A percentile compares a stretch with the other conserved stretches of the same genome.
phyloP scores from a whole-genome alignment of 352 stramenopile genomes.

The Elongisporangium senticosum region DNA sequence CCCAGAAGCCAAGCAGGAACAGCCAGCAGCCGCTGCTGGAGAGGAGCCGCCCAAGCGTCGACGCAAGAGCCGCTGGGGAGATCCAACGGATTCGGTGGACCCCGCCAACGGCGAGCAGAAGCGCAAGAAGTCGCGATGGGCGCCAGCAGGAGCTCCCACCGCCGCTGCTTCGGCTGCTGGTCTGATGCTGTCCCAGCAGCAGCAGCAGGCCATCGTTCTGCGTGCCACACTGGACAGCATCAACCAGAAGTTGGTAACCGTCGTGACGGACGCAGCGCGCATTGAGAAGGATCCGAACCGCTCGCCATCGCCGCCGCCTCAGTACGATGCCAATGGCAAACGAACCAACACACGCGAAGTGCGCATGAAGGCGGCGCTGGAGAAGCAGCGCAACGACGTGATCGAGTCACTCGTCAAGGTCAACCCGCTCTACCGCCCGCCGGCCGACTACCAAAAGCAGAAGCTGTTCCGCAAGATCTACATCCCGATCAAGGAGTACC shows the following conservation, averaged over 20 bases:
- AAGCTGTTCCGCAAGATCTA: conserved; percentile 96
- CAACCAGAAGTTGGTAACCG: conserved; percentile 68
- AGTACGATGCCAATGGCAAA: conserved; percentile 96
- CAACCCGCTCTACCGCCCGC: conserved; percentile 87
- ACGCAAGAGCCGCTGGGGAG: conserved; percentile 85
- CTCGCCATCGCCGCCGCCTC: conserved; percentile 88
- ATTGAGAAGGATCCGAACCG: conserved; percentile 86
- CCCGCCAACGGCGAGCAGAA: conserved; percentile 32
- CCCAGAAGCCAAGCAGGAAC: background rate
- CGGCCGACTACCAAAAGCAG: conserved; percentile 85
- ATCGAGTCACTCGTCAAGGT: conserved; percentile 96
- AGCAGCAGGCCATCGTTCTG: conserved; percentile 70
- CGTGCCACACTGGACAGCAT: conserved; percentile 70
- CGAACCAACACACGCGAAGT: conserved; percentile 96
- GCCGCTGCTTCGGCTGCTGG: conserved; percentile 40
- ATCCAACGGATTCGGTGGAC: conserved; percentile 32
- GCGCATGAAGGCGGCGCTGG: conserved; percentile 89
- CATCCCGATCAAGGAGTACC: conserved; percentile 97
- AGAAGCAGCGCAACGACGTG: conserved; percentile 87
- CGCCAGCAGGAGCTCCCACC: conserved; percentile 31
- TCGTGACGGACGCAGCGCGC: conserved; percentile 69
- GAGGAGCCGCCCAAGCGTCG: conserved; percentile 61
- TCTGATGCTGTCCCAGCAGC: conserved; percentile 38
- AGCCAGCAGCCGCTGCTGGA: background rate
- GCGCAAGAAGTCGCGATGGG: conserved; percentile 81